Evolutionary conservation across 163 green algal species (phyloP), one percentile per base, ranked within the genome.

Genomic region (Scenedesmus sp.): DNA sequence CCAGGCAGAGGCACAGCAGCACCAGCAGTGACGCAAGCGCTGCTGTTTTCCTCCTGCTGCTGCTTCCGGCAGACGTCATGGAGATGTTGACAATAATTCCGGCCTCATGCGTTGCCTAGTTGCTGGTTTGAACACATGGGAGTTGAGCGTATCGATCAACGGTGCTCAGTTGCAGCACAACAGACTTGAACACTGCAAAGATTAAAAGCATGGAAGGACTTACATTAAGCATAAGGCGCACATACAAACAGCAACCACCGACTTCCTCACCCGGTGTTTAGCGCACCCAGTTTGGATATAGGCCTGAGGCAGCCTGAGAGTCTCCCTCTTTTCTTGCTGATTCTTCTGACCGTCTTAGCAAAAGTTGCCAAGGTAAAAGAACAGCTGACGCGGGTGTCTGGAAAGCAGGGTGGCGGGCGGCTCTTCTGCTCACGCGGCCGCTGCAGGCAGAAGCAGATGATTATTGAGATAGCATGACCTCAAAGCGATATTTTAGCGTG

Each of bases 281-380:
- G 70, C 70, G 70, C 70, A 79, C 70, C 70, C 4, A 79, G 66
- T 79, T 76, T 79, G 70, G 70, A 79, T 79, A 79, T 79, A 79
- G 4, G 70, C 70, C 70, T 52, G 70, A 79, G 70, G 20, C 70
- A 79, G 70, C 70, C 70, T 79, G 70, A 34, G 23, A 52, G 70
- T 79, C 70, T 79, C 70, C 70, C 70, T 79, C 70, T 79, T 79
- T 46, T 79, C 20, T 79, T 79, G 70, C 52, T 79, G 70, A 79
- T 79, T 79, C 23, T 77, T 79, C 70, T 79, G 70, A 23, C 70
- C 70, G 70, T 79, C 70, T 79, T 79, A 79, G 70, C 70, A 79
- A 79, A 79, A 52, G 5, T 79, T 79, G 70, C 70, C 5, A 79
- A 79, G 70, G 70, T 79, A 52, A 79, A 76, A 5, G 23, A 52